Conservation (phyloP, 106 monocot genomes). For the Phalaenopsis equestris region DNA sequence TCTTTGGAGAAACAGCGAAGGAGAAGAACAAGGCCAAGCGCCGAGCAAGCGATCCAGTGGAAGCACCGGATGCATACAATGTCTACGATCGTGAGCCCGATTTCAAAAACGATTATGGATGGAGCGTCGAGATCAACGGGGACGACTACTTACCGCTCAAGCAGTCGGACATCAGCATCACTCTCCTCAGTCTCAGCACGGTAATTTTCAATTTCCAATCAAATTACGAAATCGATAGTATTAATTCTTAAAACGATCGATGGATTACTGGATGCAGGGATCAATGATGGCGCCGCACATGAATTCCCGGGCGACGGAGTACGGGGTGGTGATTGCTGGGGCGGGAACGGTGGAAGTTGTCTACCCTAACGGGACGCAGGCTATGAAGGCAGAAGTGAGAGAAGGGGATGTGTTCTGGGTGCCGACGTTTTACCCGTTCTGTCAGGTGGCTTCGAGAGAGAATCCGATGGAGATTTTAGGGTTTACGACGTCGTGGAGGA, state of each 20-base stretch:
- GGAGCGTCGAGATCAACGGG: conserved; percentile 52
- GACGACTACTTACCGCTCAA: conserved; percentile 52
- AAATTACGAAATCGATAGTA: background rate
- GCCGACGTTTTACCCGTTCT: conserved; percentile 82
- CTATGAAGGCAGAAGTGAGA: conserved; percentile 60
- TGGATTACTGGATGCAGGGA: conserved; percentile 27
- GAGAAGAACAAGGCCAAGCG: background rate
- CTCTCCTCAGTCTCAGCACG: conserved; percentile 63
- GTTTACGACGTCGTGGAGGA: conserved; percentile 65
- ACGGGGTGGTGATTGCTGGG: conserved; percentile 58
- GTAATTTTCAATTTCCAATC: conserved; percentile 11
- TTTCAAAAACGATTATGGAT: conserved; percentile 63
- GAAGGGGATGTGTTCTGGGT: conserved; percentile 81
- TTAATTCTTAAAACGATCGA: background rate
- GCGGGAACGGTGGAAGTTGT: conserved; percentile 58
- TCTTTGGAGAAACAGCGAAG: conserved; percentile 11
- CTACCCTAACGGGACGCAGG: conserved; percentile 70
- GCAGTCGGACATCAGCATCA: conserved; percentile 54
- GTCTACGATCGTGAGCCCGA: conserved; percentile 49
- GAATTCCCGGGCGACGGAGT: conserved; percentile 78
- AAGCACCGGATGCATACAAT: conserved; percentile 58
- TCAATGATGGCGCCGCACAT: conserved; percentile 90
- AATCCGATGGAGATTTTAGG: conserved; percentile 80
- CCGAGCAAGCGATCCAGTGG: conserved; percentile 6
- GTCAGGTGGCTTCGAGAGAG: conserved; percentile 58